Percentiles rank a stretch among this genome's conserved stretches.
phyloP scores from a whole-genome alignment of 805 yeast species.

The Ogataea allantospora region DNA sequence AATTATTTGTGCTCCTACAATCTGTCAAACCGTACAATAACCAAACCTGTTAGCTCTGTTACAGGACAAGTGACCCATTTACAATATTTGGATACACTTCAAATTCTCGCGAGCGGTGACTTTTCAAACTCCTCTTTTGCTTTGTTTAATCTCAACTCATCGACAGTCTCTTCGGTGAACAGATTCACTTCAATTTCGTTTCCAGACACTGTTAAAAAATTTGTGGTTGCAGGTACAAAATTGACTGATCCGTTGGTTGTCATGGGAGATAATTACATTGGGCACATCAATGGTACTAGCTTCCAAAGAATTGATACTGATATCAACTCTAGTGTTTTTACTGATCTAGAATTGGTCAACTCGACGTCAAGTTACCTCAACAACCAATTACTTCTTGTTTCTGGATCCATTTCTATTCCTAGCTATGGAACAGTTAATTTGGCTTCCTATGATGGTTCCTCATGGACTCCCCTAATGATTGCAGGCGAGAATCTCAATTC shows the following conservation, averaged over 20 bases:
- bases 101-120: conserved; percentile 51
- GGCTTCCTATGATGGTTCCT: conserved; percentile 62
- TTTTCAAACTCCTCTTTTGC: conserved; percentile 47
- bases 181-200: conserved; percentile 21
- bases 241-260: conserved; percentile 40
- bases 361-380: conserved; percentile 41
- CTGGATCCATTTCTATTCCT: conserved; percentile 53
- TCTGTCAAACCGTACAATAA: conserved; percentile 53
- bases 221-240: conserved; percentile 25
- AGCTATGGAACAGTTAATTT: conserved; percentile 56
- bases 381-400: conserved; percentile 48
- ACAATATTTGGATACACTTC: conserved; percentile 40
- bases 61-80: conserved; percentile 57
- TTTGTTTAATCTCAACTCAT: conserved; percentile 50
- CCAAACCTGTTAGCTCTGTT: conserved; percentile 36
- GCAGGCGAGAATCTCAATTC: conserved; percentile 35
- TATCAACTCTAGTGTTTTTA: conserved; percentile 36
- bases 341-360: conserved; percentile 36
- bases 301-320: conserved; percentile 45
- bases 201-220: conserved; percentile 33
- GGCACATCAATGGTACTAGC: conserved; percentile 43
- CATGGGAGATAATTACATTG: conserved; percentile 40
- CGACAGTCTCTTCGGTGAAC: conserved; percentile 22
- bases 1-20: conserved; percentile 66
- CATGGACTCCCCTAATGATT: conserved; percentile 66